phyloP scores from a whole-genome alignment of 2,329 filamentous ascomycete genomes.

The Penicillium freii region DNA sequence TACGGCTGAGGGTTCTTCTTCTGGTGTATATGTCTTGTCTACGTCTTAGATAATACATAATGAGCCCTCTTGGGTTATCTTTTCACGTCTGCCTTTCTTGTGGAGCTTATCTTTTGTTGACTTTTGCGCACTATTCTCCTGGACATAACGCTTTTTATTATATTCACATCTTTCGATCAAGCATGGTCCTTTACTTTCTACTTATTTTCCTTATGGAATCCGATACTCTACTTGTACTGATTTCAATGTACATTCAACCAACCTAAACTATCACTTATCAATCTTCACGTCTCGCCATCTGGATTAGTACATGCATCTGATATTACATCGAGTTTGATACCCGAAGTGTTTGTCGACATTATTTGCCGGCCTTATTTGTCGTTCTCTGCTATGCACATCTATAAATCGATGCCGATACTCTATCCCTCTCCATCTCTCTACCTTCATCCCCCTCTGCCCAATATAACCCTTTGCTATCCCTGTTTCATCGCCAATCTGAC shows the following conservation, averaged over 20 bases:
- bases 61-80: conserved; percentile 28
- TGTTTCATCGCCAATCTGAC: not conserved
- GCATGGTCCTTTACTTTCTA: conserved; percentile 7
- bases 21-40: conserved; percentile 8
- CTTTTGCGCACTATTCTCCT: conserved; percentile 11
- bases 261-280: too few species aligned
- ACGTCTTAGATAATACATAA: conserved; percentile 40
- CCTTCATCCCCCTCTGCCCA: not conserved
- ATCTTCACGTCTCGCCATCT: not conserved
- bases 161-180: conserved; percentile 9
- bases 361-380: not conserved
- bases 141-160: conserved; percentile 17
- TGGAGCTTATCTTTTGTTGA: conserved; percentile 5
- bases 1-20: conserved; percentile 1
- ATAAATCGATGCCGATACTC: not conserved
- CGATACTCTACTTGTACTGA: too few species aligned
- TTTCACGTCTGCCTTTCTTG: conserved; percentile 14
- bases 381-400: not conserved
- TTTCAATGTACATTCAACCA: not conserved
- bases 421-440: not conserved
- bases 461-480: not conserved
- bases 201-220: not conserved
- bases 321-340: not conserved
- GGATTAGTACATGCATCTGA: not conserved
- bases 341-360: not conserved